These are phyloP conservation scores for Leccinum fibrillosum DNA, from an alignment of 768 basidiomycete genomes.

Conservation along the genomic window DNA sequence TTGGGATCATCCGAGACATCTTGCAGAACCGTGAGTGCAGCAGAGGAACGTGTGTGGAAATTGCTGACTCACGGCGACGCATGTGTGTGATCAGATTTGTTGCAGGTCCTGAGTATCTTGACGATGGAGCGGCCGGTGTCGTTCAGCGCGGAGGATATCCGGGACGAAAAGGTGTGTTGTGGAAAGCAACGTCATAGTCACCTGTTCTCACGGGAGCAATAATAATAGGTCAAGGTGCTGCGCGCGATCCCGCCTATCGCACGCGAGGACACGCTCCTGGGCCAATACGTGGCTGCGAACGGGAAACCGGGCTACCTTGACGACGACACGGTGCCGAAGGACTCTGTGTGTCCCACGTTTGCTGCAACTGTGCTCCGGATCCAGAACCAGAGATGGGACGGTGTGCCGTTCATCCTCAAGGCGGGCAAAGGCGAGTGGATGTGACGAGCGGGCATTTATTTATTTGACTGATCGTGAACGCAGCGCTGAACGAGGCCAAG, in stretches of 20 bases:
- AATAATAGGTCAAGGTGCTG: slow-evolving; percentile 85
- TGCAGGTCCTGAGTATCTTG: slow-evolving; percentile 92
- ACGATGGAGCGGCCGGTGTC: slow-evolving; percentile 99
- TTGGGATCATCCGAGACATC: slow-evolving; percentile 97
- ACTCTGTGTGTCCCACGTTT: slow-evolving; percentile 91
- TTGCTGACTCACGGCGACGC: slow-evolving; percentile 12
- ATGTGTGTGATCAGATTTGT: slow-evolving; percentile 57
- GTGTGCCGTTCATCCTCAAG: slow-evolving; percentile 97
- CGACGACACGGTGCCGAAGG: slow-evolving; percentile 90
- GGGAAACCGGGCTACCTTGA: slow-evolving; percentile 99
- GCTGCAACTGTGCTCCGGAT: slow-evolving; percentile 90
- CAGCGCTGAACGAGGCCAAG: slow-evolving; percentile 97
- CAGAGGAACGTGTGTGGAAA: slow-evolving; percentile 3
- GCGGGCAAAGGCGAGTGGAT: slow-evolving; percentile 84
- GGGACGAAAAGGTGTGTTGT: slow-evolving; percentile 86
- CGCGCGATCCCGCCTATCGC: slow-evolving; percentile 85
- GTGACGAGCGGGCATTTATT: slow-evolving; percentile 4
- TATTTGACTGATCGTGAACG: slow-evolving; percentile 10
- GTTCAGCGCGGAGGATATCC: slow-evolving; percentile 95
- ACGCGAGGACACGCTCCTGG: slow-evolving; percentile 77
- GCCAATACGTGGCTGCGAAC: slow-evolving; percentile 86
- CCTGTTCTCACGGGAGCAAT: slow-evolving; percentile 16
- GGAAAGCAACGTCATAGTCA: neutral
- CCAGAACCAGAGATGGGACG: slow-evolving; percentile 96
- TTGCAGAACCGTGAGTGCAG: slow-evolving; percentile 89